Percentiles rank a stretch among this genome's conserved stretches.
These are phyloP conservation scores for Limnanthes douglasii DNA, from an alignment of 345 rosid species.

Conservation along the genomic window DNA sequence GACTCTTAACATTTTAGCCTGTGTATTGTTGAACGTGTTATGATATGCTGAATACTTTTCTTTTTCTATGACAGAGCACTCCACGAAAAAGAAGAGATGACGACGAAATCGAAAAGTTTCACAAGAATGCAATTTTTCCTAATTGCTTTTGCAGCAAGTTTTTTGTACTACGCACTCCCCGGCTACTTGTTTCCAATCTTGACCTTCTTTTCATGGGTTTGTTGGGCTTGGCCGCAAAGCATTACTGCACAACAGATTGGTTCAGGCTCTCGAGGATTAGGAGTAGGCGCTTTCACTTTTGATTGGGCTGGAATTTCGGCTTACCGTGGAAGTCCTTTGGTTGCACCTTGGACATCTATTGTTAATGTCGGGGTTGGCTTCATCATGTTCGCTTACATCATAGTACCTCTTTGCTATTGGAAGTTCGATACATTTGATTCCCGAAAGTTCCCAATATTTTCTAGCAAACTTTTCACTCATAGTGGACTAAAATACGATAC, in stretches of 20 bases:
- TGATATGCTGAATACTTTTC: too few species aligned
- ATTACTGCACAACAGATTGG: slow-evolving; percentile 97
- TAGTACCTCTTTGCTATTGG: slow-evolving; percentile 94
- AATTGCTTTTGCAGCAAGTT: slow-evolving; percentile 44
- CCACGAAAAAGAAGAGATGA: slow-evolving; percentile 91
- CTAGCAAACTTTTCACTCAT: slow-evolving; percentile 67
- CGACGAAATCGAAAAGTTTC: slow-evolving; percentile 25
- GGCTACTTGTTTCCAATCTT: slow-evolving; percentile 81
- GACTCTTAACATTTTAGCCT: too few species aligned
- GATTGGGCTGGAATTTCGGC: slow-evolving; percentile 99
- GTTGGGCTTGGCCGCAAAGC: slow-evolving; percentile 81
- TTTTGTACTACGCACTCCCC: slow-evolving; percentile 62
- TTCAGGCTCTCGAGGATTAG: slow-evolving; percentile 92
- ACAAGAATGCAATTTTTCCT: slow-evolving; percentile 85
- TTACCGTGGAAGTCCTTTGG: slow-evolving; percentile 94
- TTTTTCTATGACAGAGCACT: slow-evolving; percentile 93
- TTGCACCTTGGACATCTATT: slow-evolving; percentile 84
- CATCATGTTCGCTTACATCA: slow-evolving; percentile 81
- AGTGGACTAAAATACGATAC: slow-evolving; percentile 76
- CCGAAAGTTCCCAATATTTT: slow-evolving; percentile 77
- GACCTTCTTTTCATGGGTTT: slow-evolving; percentile 97
- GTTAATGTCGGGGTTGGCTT: slow-evolving; percentile 85
- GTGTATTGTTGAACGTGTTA: too few species aligned
- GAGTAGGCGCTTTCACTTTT: slow-evolving; percentile 81
- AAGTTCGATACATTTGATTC: slow-evolving; percentile 80